Evolutionary conservation across 441 rosid species (phyloP), one percentile per base, ranked within the genome.

Genomic region (Croton setiger): DNA sequence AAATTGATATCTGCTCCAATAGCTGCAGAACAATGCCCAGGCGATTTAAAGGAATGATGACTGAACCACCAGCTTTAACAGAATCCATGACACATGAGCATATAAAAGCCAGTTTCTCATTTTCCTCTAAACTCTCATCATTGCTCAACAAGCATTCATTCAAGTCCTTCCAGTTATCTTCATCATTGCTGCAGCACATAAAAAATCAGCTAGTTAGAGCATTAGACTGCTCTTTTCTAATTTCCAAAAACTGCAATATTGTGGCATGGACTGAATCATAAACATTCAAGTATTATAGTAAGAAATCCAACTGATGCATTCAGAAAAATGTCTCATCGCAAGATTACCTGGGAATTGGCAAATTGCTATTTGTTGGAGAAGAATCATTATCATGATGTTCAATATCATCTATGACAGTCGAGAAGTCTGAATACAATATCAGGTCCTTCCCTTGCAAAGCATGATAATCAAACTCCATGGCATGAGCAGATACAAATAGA

Each of bases 51-150:
- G 96, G 80, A 75, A 94, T 69, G 70, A 94, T 80, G 57, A 82
- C 92, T 37, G 96, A 94, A 63, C 97, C 97, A 74, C 94, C 92
- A 54, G 86, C 87, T 76, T 76, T 82, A 63, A 90, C 84, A 70
- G 90, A 80, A 64, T 82, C 90, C 57, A 84, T 63, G 53, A 78
- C 80, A 74, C 90, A 86, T 5, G 96, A 77, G 79, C 86, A 86
- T 73, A 94, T 74, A 78, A 82, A 94, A 71, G 81, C 83, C 73
- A 94, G 75, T 66, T 88, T 89, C 83, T 87, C 88, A 79, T 63
- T 74, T 82, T 91, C 96, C 70, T 86, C 91, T 65, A 52, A 65
- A 59, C 72, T 84, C 67, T 81, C 92, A 59, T 78, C 86, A 66
- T 57, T 60, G 54, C 63, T 75, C 60, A 77, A 66, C 48, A 88